A percentile compares a stretch with the other conserved stretches of the same genome.
phyloP scores from a whole-genome alignment of 148 eudicot genomes.

The Silene conica region DNA sequence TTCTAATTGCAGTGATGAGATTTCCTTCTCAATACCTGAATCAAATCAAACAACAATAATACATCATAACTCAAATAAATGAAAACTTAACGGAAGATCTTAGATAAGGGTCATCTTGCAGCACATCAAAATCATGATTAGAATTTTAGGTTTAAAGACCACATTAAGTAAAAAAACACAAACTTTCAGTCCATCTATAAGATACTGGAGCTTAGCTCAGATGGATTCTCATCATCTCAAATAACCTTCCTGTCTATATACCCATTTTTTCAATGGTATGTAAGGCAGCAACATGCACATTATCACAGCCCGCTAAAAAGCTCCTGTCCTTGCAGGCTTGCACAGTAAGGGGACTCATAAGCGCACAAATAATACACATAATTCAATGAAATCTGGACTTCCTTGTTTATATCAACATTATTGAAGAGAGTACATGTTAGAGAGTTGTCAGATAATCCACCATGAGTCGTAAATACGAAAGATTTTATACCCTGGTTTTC shows the following conservation, averaged over 20 bases:
- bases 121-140: not conserved
- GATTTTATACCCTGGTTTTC: no score
- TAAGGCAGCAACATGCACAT: not conserved
- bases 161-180: not conserved
- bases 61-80: slow-evolving; percentile 4
- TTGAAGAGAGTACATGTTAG: no score
- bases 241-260: not conserved
- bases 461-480: no score
- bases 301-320: no score
- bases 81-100: not conserved
- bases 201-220: not conserved
- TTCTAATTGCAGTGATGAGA: slow-evolving; percentile 66
- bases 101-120: not conserved
- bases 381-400: no score
- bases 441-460: no score
- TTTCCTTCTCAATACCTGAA: slow-evolving; percentile 89
- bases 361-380: no score
- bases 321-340: no score
- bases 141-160: not conserved
- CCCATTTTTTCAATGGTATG: not conserved
- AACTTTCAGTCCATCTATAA: not conserved
- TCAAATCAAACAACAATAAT: slow-evolving; percentile 8
- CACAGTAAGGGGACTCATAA: no score
- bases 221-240: not conserved
- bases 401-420: no score